phyloP scores from a whole-genome alignment of 495 filamentous ascomycete genomes.

The Penicillium fimorum region DNA sequence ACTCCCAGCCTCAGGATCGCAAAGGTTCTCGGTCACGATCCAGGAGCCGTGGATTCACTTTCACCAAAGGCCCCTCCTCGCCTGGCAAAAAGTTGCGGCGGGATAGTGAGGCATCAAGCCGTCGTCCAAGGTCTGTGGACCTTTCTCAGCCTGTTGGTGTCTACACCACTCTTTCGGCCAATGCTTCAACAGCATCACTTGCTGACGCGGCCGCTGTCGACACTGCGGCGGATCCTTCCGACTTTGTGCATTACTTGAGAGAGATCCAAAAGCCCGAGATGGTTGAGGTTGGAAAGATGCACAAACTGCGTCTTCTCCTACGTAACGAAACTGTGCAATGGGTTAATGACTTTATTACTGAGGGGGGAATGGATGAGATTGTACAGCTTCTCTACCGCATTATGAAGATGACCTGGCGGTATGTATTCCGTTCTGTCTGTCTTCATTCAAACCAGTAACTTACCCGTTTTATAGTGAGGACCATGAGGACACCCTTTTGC shows the following conservation, averaged over 20 bases:
- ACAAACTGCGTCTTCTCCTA: constrained; percentile 86
- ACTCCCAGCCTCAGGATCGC: constrained; percentile 36
- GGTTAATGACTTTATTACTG: constrained; percentile 86
- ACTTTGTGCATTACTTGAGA: constrained; percentile 78
- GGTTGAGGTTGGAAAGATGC: constrained; percentile 88
- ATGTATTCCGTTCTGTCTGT: constrained; percentile 30
- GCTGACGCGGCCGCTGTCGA: constrained; percentile 42
- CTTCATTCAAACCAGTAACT: constrained; percentile 10
- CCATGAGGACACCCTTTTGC: constrained; percentile 89
- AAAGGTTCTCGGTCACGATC: constrained; percentile 61
- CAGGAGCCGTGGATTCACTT: constrained; percentile 73
- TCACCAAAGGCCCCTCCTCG: constrained; percentile 59
- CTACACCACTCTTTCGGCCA: constrained; percentile 47
- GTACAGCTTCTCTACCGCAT: constrained; percentile 82
- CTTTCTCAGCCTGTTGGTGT: constrained; percentile 45
- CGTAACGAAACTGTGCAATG: constrained; percentile 93
- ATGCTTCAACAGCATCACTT: constrained; percentile 41
- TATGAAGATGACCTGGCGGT: constrained; percentile 96
- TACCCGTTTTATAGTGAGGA: constrained; percentile 68
- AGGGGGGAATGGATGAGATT: constrained; percentile 91
- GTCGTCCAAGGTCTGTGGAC: constrained; percentile 45
- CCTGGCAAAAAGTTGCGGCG: constrained; percentile 56
- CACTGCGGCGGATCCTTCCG: constrained; percentile 60
- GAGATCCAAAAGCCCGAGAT: constrained; percentile 75
- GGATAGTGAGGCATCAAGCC: constrained; percentile 40